Conservation (phyloP, 2,329 filamentous ascomycete genomes). For the Penicillium italicum region DNA sequence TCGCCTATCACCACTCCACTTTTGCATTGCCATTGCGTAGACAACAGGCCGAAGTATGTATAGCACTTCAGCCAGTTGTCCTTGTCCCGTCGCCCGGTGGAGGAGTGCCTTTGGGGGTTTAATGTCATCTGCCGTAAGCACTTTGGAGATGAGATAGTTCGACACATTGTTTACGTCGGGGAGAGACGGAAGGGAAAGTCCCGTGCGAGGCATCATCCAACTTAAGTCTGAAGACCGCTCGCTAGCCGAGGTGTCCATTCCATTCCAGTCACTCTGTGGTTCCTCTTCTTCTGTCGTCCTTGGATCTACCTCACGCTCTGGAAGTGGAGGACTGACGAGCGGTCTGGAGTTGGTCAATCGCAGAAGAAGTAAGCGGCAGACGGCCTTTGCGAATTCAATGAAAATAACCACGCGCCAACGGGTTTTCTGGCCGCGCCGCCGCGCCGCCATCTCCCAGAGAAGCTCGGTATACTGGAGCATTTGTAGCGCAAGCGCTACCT, state of each 20-base stretch:
- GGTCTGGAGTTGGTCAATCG: constrained; percentile 79
- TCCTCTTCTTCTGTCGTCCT: constrained; percentile 51
- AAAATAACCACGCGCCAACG: constrained; percentile 85
- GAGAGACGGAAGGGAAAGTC: constrained; percentile 76
- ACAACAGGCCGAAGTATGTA: constrained; percentile 86
- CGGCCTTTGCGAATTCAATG: constrained; percentile 79
- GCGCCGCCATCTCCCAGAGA: constrained; percentile 95
- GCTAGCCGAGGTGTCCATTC: constrained; percentile 43
- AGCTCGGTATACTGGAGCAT: constrained; percentile 93
- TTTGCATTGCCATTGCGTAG: constrained; percentile 79
- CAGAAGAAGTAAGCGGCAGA: constrained; percentile 76
- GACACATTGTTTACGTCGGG: constrained; percentile 80
- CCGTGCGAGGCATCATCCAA: constrained; percentile 94
- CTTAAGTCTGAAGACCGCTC: constrained; percentile 49
- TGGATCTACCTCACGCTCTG: constrained; percentile 77
- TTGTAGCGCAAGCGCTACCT: constrained; percentile 76
- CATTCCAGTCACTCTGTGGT: constrained; percentile 41
- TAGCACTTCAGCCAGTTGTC: constrained; percentile 81
- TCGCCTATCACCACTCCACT: constrained; percentile 65
- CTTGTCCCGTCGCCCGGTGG: constrained; percentile 68
- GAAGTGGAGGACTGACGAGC: constrained; percentile 76
- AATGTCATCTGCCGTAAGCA: constrained; percentile 93
- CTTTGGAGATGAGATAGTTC: constrained; percentile 80
- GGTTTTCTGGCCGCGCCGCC: constrained; percentile 71
- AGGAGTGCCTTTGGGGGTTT: constrained; percentile 83